These are phyloP conservation scores for Aphanocladium album DNA, from an alignment of 2,329 filamentous ascomycete genomes.

Conservation along the genomic window DNA sequence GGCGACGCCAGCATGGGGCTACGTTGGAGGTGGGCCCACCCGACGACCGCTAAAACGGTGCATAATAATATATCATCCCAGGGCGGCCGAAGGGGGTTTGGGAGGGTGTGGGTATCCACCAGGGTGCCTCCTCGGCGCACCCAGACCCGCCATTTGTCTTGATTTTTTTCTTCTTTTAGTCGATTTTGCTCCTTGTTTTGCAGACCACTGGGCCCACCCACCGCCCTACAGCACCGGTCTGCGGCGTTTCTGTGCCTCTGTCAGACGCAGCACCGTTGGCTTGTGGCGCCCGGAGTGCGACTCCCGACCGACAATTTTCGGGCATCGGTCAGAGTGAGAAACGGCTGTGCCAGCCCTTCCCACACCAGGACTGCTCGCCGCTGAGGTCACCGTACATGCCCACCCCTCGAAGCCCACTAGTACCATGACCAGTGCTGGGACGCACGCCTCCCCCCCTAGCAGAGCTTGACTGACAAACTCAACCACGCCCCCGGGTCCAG, in stretches of 20 bases:
- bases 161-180: background rate
- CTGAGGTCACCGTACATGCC: constrained; percentile 9
- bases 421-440: constrained; percentile 7
- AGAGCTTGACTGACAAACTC: background rate
- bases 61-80: background rate
- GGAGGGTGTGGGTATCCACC: background rate
- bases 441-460: background rate
- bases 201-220: background rate
- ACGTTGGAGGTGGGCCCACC: background rate
- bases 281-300: constrained; percentile 14
- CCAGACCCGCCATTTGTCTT: background rate
- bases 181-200: background rate
- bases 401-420: background rate
- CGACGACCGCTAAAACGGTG: constrained; percentile 8
- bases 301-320: constrained; percentile 15
- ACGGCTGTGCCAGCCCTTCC: background rate
- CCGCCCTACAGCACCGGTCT: constrained; percentile 8
- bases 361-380: background rate
- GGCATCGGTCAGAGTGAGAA: constrained; percentile 2
- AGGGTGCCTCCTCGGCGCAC: background rate
- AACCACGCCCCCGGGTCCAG: background rate
- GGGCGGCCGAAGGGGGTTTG: background rate
- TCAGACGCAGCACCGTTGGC: constrained; percentile 15
- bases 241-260: background rate
- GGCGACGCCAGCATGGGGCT: background rate